Base-by-base conservation (phyloP, 495 filamentous ascomycete genomes). In the Peziza echinospora region DNA sequence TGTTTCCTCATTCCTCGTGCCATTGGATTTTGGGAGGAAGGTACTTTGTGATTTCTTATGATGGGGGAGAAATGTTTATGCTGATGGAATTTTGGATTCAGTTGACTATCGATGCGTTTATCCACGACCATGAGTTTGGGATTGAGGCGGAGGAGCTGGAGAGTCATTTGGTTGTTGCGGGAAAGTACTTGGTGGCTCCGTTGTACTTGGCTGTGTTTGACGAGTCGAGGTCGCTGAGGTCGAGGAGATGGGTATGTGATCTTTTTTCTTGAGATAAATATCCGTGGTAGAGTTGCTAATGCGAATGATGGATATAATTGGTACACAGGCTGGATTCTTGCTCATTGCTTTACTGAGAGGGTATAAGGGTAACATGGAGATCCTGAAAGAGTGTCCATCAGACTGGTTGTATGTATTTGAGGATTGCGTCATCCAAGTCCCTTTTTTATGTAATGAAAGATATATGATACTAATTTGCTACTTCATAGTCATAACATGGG, bases 21-120 rank as follows among this genome's bases (percentile, higher is more conserved):
- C n/a, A n/a, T n/a, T n/a, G n/a, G n/a, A n/a, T n/a, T n/a, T n/a
- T n/a, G n/a, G n/a, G n/a, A n/a, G n/a, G n/a, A n/a, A n/a, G n/a
- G n/a, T n/a, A n/a, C n/a, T n/a, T n/a, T n/a, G n/a, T n/a, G n/a
- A n/a, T n/a, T n/a, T n/a, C n/a, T n/a, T n/a, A n/a, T n/a, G n/a
- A n/a, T n/a, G n/a, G n/a, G n/a, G n/a, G n/a, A n/a, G n/a, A n/a
- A 28, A 41, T 26, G 2, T 2, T 23, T 37, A 45, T 45, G 22
- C 5, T n/a, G n/a, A 24, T n/a, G 8, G 13, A 6, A 9, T 24
- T 25, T 37, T 21, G 9, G 21, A 24, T 24, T 9, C 30, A 54
- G 52, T 51, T 54, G 19, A 51, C 47, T 41, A 26, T 54, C 13
- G 52, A 54, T 23, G 50, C 52, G 0, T 25, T 54, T 17, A 44